Base-by-base conservation (phyloP, 2,329 filamentous ascomycete species). In the Drechslerella stenobrocha region DNA sequence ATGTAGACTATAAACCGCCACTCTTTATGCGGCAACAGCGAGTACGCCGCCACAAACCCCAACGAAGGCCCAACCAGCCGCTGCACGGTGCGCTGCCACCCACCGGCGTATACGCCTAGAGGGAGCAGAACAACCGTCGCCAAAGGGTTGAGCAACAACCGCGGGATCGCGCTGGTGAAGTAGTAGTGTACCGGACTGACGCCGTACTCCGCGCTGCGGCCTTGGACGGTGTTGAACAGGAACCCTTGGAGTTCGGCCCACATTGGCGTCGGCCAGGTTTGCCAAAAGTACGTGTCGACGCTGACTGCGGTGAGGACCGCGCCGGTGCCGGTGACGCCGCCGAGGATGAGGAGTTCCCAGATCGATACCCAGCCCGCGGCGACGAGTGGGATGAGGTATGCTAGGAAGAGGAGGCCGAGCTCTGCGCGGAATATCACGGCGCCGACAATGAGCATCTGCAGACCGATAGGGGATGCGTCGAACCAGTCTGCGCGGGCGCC, bases 241-340 rank as follows among this genome's bases (percentile, higher is more conserved):
- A 98, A 97, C 1, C 85, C 90, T 72, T 83, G 84, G 67, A 95
- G 84, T 76, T 98, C 93, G 0, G 93, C 91, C 93, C 93, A 98
- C 26, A 95, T 77, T 1, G 82, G 82, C 67, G 52, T 83, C n/a
- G 64, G 64, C 5, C 78, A 74, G 1, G 74, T 76, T 74, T 92
- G 90, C 93, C 92, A 98, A 78, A 97, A 95, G 78, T 90, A 92
- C 1, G 89, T 92, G 80, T 98, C 93, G 30, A 96, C 76, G 1
- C 84, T 81, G 11, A 96, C 80, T 0, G 90, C 90, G 32, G 86
- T 77, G 9, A 79, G 70, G 1, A 97, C 81, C 0, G 88, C 87
- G 44, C 87, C 77, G n/a, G 81, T 34, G 13, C 86, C 82, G 22
- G 89, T 87, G 3, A 80, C 76, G 13, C 87, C 50, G 15, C 90